Percentiles rank a stretch among this genome's conserved stretches.
Evolutionary conservation across 106 monocot species (phyloP).

Genomic region (Allium cepa): DNA sequence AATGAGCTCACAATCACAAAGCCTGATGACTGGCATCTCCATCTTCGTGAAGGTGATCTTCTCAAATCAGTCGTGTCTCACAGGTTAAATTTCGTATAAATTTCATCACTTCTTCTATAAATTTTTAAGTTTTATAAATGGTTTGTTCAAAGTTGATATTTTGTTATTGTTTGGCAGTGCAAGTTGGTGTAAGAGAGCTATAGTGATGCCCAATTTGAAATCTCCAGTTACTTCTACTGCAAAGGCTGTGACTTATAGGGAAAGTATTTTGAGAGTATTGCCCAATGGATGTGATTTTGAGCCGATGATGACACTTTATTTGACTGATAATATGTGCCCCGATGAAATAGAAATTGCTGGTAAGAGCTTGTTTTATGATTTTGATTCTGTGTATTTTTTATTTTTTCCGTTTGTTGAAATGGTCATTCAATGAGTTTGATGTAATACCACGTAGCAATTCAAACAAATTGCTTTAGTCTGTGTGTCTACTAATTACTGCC

Average conservation of each 20-base stretch:
- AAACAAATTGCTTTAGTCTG: too few species aligned
- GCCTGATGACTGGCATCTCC: constrained; percentile 97
- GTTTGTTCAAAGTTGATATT: too few species aligned
- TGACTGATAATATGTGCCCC: constrained; percentile 77
- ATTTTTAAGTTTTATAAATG: neutral
- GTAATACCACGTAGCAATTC: neutral
- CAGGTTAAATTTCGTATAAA: constrained; percentile 20
- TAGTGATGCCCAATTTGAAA: constrained; percentile 92
- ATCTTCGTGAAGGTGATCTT: constrained; percentile 85
- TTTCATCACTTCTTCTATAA: neutral
- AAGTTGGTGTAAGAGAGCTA: constrained; percentile 63
- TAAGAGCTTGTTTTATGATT: constrained; percentile 20
- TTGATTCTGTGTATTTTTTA: neutral
- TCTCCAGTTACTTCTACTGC: constrained; percentile 81
- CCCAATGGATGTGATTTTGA: constrained; percentile 40
- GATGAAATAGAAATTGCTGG: constrained; percentile 78
- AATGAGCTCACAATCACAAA: constrained; percentile 49
- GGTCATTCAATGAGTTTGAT: neutral
- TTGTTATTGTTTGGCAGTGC: constrained; percentile 30
- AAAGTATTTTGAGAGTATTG: constrained; percentile 54
- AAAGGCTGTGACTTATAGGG: constrained; percentile 59
- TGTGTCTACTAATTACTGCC: too few species aligned
- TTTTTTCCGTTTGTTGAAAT: neutral
- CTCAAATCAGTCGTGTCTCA: constrained; percentile 65
- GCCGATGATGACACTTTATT: constrained; percentile 88